Evolutionary conservation across 768 basidiomycete species (phyloP).

Genomic region (Leccinum boreale): DNA sequence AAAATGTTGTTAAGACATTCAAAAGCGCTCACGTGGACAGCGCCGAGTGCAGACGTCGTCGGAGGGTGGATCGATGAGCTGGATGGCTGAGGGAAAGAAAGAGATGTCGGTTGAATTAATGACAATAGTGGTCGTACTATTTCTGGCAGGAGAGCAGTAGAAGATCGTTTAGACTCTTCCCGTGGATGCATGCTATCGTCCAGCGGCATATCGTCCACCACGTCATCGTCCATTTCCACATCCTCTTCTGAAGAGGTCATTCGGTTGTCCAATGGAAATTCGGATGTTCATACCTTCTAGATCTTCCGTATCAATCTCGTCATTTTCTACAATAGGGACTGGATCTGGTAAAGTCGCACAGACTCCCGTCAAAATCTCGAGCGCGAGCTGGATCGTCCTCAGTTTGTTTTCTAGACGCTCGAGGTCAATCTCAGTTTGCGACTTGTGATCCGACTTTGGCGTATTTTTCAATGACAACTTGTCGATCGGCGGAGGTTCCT

Average conservation of each 20-base stretch:
- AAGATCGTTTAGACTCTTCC: conserved; percentile 29
- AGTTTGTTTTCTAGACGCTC: conserved; percentile 69
- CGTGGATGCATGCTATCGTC: neutral
- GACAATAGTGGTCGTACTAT: conserved; percentile 67
- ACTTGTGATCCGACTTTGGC: conserved; percentile 76
- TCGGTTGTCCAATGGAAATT: neutral
- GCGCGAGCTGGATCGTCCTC: conserved; percentile 72
- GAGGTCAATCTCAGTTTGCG: conserved; percentile 63
- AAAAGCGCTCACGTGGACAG: conserved; percentile 79
- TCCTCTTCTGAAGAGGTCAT: conserved; percentile 10
- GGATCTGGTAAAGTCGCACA: conserved; percentile 55
- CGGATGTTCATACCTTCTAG: neutral
- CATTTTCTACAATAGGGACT: neutral
- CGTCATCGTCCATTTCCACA: neutral
- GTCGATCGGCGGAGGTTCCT: conserved; percentile 48
- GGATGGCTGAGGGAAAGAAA: conserved; percentile 78
- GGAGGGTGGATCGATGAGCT: conserved; percentile 78
- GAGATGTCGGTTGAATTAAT: conserved; percentile 68
- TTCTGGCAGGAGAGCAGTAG: conserved; percentile 43
- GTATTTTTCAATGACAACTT: conserved; percentile 59
- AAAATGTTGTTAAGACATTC: conserved; percentile 92
- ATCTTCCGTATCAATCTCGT: neutral
- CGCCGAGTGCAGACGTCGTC: conserved; percentile 79
- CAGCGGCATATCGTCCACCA: conserved; percentile 16
- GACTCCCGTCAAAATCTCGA: conserved; percentile 85